Evolutionary conservation across 768 basidiomycete species (phyloP).

Genomic region (Filobasidium wieringae): DNA sequence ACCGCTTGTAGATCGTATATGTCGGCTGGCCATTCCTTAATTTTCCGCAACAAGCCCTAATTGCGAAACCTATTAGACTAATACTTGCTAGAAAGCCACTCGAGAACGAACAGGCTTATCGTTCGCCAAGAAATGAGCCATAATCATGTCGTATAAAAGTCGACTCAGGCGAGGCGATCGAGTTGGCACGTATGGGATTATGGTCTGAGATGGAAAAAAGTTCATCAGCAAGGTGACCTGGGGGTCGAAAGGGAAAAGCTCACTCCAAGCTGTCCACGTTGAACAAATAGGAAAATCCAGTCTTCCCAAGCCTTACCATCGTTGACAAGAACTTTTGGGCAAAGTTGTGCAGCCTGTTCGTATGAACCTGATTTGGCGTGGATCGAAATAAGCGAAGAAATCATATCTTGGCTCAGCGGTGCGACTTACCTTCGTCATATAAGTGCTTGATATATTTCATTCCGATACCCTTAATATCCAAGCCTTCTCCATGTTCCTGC

Average conservation of each 20-base stretch:
- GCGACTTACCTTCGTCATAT: constrained; percentile 58
- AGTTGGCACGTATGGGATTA: constrained; percentile 82
- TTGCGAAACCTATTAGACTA: background rate
- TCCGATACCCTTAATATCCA: constrained; percentile 52
- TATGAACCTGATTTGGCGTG: constrained; percentile 48
- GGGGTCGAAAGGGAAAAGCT: constrained; percentile 22
- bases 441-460: constrained; percentile 75
- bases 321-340: constrained; percentile 71
- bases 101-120: constrained; percentile 53
- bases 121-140: constrained; percentile 69
- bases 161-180: constrained; percentile 65
- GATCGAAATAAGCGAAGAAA: background rate
- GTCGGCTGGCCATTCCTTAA: constrained; percentile 77
- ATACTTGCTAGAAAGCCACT: background rate
- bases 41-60: constrained; percentile 62
- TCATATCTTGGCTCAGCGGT: no score
- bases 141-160: constrained; percentile 87
- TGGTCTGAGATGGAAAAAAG: constrained; percentile 47
- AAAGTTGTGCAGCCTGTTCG: constrained; percentile 64
- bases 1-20: constrained; percentile 83
- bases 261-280: constrained; percentile 67
- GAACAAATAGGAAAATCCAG: constrained; percentile 84
- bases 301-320: constrained; percentile 82
- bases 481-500: constrained; percentile 40
- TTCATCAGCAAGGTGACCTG: background rate